Evolutionary conservation across 805 yeast genomes (phyloP), one percentile per base, ranked within the genome.

Genomic region (Zygotorulaspora danielsina): DNA sequence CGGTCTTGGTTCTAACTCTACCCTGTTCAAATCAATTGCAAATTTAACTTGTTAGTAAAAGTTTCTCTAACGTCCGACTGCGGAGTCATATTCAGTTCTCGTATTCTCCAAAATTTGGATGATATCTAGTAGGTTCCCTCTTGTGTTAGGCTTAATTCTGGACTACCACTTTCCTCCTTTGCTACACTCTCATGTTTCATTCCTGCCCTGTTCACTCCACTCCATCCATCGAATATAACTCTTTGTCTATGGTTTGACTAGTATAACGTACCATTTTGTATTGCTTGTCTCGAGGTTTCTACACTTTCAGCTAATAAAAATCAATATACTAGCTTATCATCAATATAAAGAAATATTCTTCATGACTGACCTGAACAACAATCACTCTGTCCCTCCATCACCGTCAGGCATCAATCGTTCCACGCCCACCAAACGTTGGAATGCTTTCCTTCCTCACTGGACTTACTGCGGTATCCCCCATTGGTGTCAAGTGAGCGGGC

Each of bases 1-100:
- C 97, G 76, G 99, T 93, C 83, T 93, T 94, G 65, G 98, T 93
- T 84, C 98, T 89, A 82, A 94, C 98, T 76, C 97, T 93, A 83
- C 98, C 98, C 98, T 87, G 65, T 55, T 42, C 41, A 33, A 41
- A 57, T 32, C 13, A 16, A 9, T 17, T 27, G 29, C 36, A 30
- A 31, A 42, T 19, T 6, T 21, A 19, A 22, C 17, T 36, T 42
- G 55, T 50, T 54, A 53, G 57, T 51, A 53, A 38, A 34, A 16
- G n/a, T 4, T 12, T 27, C 31, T 12, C 6, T 27, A 8, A 27
- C 5, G 31, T 27, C 15, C 15, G 24, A 10, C 24, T 12, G 4
- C n/a, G 8, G 4, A 27, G 31, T n/a, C 31, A 27, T 27, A 27
- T 17, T 17, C 13, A 10, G 29, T 17, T 16, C 16, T n/a, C 13